These are phyloP conservation scores for Fusarium sp. DNA, from an alignment of 2,329 filamentous ascomycete genomes.

Conservation along the genomic window DNA sequence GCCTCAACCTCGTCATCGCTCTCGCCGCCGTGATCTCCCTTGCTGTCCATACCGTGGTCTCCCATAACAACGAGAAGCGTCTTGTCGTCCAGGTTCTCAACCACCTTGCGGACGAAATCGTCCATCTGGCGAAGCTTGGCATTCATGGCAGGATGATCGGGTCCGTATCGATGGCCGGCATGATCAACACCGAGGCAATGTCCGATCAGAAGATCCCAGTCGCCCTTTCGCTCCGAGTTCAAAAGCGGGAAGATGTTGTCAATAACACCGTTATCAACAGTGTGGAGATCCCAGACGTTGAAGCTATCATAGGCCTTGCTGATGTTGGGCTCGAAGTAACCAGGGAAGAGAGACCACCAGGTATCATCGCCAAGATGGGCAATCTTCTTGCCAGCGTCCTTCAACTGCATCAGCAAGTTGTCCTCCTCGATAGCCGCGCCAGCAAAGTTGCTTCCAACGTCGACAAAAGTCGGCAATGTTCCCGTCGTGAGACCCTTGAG, in stretches of 20 bases:
- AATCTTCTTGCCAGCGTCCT: slow-evolving; percentile 77
- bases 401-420: slow-evolving; percentile 77
- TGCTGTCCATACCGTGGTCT: slow-evolving; percentile 98
- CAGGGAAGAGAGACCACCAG: slow-evolving; percentile 93
- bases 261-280: slow-evolving; percentile 94
- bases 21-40: slow-evolving; percentile 98
- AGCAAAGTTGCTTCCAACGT: slow-evolving; percentile 94
- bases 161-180: slow-evolving; percentile 95
- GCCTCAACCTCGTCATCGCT: slow-evolving; percentile 96
- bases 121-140: slow-evolving; percentile 95
- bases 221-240: slow-evolving; percentile 71
- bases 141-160: slow-evolving; percentile 91
- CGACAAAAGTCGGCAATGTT: slow-evolving; percentile 93
- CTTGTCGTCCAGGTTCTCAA: slow-evolving; percentile 81
- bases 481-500: slow-evolving; percentile 96
- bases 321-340: slow-evolving; percentile 89
- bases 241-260: slow-evolving; percentile 92
- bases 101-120: slow-evolving; percentile 79
- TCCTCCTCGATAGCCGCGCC: slow-evolving; percentile 97
- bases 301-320: slow-evolving; percentile 95
- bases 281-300: slow-evolving; percentile 98
- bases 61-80: slow-evolving; percentile 96
- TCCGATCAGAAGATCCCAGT: slow-evolving; percentile 96
- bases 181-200: slow-evolving; percentile 97
- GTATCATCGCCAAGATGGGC: slow-evolving; percentile 98